A percentile compares a stretch with the other conserved stretches of the same genome.
phyloP scores from a whole-genome alignment of 306 rosid species.

The Mucuna pruriens region DNA sequence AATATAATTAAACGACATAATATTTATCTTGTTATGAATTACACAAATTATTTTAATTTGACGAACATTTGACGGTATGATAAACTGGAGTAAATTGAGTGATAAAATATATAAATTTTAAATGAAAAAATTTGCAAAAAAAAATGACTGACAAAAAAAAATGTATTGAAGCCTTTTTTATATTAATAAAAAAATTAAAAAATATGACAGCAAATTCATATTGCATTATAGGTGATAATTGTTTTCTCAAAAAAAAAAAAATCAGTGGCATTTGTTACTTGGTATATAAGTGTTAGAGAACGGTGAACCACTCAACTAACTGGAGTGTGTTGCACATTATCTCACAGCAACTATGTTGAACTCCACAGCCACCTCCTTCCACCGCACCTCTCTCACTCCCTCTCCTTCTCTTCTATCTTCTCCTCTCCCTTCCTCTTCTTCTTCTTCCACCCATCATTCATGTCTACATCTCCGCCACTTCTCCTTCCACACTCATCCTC shows the following conservation, averaged over 20 bases:
- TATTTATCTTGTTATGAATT: too few relatives aligned
- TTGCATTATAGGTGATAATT: too few relatives aligned
- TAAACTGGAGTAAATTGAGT: too few relatives aligned
- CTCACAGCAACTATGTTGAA: conserved; percentile 53
- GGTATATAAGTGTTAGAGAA: background rate
- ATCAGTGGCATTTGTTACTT: background rate
- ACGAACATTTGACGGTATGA: too few relatives aligned
- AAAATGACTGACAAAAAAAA: too few relatives aligned
- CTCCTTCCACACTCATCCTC: conserved; percentile 42
- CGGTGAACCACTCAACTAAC: conserved; percentile 9
- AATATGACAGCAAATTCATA: too few relatives aligned
- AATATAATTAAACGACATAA: too few relatives aligned
- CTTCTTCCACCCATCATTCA: conserved; percentile 20
- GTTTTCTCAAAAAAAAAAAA: background rate
- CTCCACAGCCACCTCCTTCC: conserved; percentile 51
- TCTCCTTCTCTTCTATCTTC: conserved; percentile 47
- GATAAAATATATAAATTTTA: too few relatives aligned
- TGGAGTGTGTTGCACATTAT: background rate
- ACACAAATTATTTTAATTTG: too few relatives aligned
- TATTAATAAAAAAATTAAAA: too few relatives aligned
- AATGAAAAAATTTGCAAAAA: too few relatives aligned
- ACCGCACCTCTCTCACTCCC: conserved; percentile 45
- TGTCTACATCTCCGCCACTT: conserved; percentile 25
- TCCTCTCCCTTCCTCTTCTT: conserved; percentile 23
- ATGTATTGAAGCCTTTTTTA: too few relatives aligned